Percentiles rank a stretch among this genome's conserved stretches.
Conservation (phyloP, 2,329 filamentous ascomycete genomes). For the Hypoxylon sp. region DNA sequence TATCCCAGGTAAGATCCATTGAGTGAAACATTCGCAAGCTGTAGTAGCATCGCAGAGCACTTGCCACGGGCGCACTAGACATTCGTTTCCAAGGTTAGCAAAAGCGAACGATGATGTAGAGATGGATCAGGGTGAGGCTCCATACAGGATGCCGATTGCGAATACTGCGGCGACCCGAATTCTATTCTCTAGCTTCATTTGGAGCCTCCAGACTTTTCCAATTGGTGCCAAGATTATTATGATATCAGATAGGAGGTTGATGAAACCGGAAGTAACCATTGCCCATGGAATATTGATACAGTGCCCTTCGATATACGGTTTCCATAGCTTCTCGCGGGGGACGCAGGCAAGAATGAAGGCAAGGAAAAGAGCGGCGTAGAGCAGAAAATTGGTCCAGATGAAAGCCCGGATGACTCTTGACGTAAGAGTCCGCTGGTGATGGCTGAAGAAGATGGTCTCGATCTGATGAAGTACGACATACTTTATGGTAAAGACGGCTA, state of each 20-base stretch:
- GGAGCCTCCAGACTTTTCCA: neutral
- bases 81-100: neutral
- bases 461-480: conserved; percentile 31
- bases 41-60: conserved; percentile 5
- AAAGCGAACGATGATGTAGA: too few species aligned
- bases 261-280: neutral
- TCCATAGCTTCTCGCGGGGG: conserved; percentile 28
- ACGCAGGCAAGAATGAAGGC: conserved; percentile 25
- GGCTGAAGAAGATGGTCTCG: conserved; percentile 25
- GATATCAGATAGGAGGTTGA: conserved; percentile 23
- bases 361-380: conserved; percentile 5
- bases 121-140: too few species aligned
- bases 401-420: conserved; percentile 1
- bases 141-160: neutral
- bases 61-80: neutral
- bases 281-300: conserved; percentile 18
- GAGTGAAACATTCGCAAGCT: conserved; percentile 2
- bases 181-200: neutral
- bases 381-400: conserved; percentile 23
- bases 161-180: neutral
- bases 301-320: conserved; percentile 16
- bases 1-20: conserved; percentile 8
- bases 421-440: neutral
- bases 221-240: conserved; percentile 5
- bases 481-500: conserved; percentile 23